Conservation (phyloP, 805 yeast genomes). For the Candida nemodendra region DNA sequence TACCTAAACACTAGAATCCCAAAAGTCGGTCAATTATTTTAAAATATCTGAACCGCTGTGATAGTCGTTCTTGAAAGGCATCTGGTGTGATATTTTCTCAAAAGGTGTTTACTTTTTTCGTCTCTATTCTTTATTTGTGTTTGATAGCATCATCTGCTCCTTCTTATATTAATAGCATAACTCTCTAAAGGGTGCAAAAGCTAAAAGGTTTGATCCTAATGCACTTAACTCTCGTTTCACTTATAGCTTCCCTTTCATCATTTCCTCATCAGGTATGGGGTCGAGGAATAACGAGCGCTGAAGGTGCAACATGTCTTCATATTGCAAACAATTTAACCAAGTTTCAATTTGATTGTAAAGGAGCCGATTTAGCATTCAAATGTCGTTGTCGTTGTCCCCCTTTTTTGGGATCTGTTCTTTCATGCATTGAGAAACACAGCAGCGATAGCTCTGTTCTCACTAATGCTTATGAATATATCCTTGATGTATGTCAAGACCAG, state of each 20-base stretch:
- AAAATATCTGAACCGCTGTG: too few relatives aligned
- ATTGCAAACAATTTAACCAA: conserved; percentile 33
- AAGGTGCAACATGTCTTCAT: conserved; percentile 38
- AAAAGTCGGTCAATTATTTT: too few relatives aligned
- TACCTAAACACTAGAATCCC: too few relatives aligned
- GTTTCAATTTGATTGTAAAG: conserved; percentile 34
- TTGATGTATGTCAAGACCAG: conserved; percentile 36
- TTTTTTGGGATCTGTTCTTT: conserved; percentile 36
- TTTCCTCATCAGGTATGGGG: conserved; percentile 13
- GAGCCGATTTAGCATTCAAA: conserved; percentile 33
- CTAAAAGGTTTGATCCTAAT: too few relatives aligned
- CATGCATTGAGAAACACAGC: conserved; percentile 34
- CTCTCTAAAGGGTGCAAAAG: too few relatives aligned
- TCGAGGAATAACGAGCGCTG: conserved; percentile 33
- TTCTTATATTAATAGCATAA: too few relatives aligned
- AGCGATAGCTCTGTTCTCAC: conserved; percentile 28
- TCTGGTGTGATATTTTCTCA: too few relatives aligned
- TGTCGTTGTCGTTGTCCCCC: conserved; percentile 36
- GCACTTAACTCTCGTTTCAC: too few relatives aligned
- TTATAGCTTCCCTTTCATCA: not conserved
- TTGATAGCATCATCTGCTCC: too few relatives aligned
- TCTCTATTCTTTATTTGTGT: too few relatives aligned
- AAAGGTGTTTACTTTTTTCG: too few relatives aligned
- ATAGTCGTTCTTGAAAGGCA: too few relatives aligned
- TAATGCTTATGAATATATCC: conserved; percentile 31